A percentile compares a stretch with the other conserved stretches of the same genome.
Conservation (phyloP, 257 asterid genomes). For the Solanum etuberosum region DNA sequence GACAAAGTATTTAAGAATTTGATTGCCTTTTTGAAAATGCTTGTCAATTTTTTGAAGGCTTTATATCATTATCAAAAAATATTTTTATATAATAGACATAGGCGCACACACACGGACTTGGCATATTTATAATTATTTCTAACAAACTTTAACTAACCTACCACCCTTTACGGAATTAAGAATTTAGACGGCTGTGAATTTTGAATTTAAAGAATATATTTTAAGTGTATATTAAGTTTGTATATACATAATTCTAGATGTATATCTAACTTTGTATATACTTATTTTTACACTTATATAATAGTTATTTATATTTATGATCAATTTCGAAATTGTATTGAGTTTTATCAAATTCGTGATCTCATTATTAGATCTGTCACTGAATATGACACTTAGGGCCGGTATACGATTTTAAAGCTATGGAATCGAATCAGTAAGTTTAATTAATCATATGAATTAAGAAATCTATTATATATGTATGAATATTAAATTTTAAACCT, state of each 20-base stretch:
- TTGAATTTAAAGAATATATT: background rate
- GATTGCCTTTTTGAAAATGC: background rate
- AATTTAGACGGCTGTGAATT: background rate
- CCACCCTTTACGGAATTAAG: rapidly evolving
- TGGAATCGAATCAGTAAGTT: background rate
- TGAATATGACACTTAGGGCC: background rate
- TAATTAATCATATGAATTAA: background rate
- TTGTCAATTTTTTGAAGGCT: background rate
- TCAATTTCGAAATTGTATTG: background rate
- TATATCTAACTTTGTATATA: background rate
- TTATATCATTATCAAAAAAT: background rate
- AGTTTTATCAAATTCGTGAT: background rate
- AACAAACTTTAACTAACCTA: background rate
- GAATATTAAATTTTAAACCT: background rate
- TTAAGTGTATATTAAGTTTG: background rate
- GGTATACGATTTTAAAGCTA: background rate
- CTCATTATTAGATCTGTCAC: background rate
- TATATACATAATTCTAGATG: too few relatives aligned
- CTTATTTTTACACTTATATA: background rate
- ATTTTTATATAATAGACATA: background rate
- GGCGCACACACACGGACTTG: background rate
- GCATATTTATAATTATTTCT: background rate
- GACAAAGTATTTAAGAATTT: background rate
- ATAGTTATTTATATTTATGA: background rate
- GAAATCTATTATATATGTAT: too few relatives aligned